Base-by-base conservation (phyloP, 2,329 filamentous ascomycete genomes). In the Pseudogymnoascus sp. region DNA sequence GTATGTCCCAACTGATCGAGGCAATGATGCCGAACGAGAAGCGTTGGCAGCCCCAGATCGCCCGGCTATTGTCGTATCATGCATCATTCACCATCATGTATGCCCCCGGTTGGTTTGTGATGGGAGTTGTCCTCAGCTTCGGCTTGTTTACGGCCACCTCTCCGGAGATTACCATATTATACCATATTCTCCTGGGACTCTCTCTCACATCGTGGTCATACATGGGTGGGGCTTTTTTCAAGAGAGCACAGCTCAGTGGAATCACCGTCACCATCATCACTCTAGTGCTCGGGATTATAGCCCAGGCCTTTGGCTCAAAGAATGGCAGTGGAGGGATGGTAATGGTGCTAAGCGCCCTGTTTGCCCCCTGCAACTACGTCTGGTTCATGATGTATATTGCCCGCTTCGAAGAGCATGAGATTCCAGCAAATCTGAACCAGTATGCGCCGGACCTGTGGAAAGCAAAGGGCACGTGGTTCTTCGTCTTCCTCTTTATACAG, bases 1-100 rank as follows among this genome's bases (percentile, higher is more conserved):
- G 92, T 63, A 94, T 96, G 83, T 90, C 90, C 4, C 90, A 92
- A 66, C 79, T 97, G 29, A 85, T 97, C 45, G 92, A 97, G 74
- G 88, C 91, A 62, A 96, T 96, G 91, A 92, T 94, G 80, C 88
- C 90, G 0, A 90, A 90, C 62, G 81, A 81, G 62, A 81, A 81
- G 59, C 78, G 83, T 45, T 95, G 91, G 90, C 81, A 91, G 69
- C 86, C 89, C 8, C 90, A 93, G 74, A 83, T 85, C 21, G 87
- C 89, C 1, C 83, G 92, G n/a, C 80, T 96, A 12, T 71, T 92
- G 7, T 86, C 92, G 0, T 87, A 92, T 65, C 91, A 96, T 71
- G 72, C 94, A 26, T 85, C 91, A 0, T 94, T 96, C 69, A 86
- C 90, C 63, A 73, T 90, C 6, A 80, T 96, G 21, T 96, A 96